These are phyloP conservation scores for Trichoderma harzianum DNA, from an alignment of 2,329 filamentous ascomycete genomes.

Conservation along the genomic window DNA sequence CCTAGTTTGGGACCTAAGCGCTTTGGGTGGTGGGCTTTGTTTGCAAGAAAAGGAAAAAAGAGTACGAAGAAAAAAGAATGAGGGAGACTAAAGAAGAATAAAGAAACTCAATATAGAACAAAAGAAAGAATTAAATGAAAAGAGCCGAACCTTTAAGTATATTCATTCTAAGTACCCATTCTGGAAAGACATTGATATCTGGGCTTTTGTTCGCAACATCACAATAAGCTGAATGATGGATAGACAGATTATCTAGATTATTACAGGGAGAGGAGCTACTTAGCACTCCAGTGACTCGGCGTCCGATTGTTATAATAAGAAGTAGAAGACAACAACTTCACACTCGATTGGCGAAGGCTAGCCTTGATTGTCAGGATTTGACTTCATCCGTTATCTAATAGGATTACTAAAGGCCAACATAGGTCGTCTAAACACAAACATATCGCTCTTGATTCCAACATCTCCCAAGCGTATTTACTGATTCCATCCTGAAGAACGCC, in stretches of 20 bases:
- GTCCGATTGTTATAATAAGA: too few relatives aligned
- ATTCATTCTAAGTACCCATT: not conserved
- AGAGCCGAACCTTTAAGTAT: not conserved
- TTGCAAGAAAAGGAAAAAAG: not conserved
- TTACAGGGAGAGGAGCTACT: not conserved
- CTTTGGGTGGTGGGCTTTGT: not conserved
- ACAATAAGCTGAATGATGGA: not conserved
- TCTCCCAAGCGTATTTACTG: not conserved
- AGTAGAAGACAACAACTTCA: too few relatives aligned
- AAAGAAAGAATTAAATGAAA: not conserved
- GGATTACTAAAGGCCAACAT: not conserved
- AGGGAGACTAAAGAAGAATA: not conserved
- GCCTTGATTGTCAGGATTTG: fast-evolving
- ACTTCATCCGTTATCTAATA: not conserved
- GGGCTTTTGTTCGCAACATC: not conserved
- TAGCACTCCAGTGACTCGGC: too few relatives aligned
- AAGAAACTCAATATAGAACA: not conserved
- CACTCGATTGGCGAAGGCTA: too few relatives aligned
- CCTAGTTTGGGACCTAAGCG: not conserved
- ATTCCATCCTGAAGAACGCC: slow-evolving; percentile 12
- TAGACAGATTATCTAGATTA: not conserved
- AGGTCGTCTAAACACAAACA: not conserved
- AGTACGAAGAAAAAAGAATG: not conserved
- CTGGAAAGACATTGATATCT: not conserved
- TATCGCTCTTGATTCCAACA: not conserved